Conservation (phyloP, 257 asterid genomes). For the Nicotiana paniculata region DNA sequence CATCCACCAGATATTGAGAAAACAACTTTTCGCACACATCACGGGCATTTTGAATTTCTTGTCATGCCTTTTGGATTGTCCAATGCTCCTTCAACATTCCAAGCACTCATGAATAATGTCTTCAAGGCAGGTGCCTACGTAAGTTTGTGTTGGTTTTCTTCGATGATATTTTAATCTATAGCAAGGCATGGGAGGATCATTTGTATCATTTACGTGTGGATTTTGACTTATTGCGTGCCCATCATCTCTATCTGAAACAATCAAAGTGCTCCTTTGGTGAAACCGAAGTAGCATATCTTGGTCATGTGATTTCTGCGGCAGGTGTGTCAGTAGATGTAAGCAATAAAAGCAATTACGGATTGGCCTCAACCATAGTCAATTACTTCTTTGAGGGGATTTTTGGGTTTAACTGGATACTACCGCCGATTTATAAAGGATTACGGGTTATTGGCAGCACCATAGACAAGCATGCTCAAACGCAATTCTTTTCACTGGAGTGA, state of each 20-base stretch:
- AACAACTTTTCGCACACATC: too few relatives aligned
- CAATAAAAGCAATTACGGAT: not conserved
- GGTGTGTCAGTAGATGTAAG: not conserved
- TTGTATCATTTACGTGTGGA: not conserved
- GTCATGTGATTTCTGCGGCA: not conserved
- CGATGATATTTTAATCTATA: too few relatives aligned
- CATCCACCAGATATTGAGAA: too few relatives aligned
- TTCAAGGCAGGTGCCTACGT: too few relatives aligned
- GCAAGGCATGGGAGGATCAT: not conserved
- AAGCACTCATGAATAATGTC: too few relatives aligned
- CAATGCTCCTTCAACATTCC: too few relatives aligned
- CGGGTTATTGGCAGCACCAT: not conserved
- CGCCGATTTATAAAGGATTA: not conserved
- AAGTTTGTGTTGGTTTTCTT: too few relatives aligned
- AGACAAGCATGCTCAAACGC: not conserved
- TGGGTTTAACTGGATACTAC: constrained; percentile 14
- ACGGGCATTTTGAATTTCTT: too few relatives aligned
- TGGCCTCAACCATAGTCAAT: constrained; percentile 8
- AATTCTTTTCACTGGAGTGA: not conserved
- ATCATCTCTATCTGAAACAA: not conserved
- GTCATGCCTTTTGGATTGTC: too few relatives aligned
- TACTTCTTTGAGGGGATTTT: constrained; percentile 1
- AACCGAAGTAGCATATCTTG: not conserved
- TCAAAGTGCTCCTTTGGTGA: not conserved
- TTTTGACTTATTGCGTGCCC: not conserved